Evolutionary conservation across 257 asterid genomes (phyloP), one percentile per base, ranked within the genome.

Genomic region (Solanum sparsipilum): DNA sequence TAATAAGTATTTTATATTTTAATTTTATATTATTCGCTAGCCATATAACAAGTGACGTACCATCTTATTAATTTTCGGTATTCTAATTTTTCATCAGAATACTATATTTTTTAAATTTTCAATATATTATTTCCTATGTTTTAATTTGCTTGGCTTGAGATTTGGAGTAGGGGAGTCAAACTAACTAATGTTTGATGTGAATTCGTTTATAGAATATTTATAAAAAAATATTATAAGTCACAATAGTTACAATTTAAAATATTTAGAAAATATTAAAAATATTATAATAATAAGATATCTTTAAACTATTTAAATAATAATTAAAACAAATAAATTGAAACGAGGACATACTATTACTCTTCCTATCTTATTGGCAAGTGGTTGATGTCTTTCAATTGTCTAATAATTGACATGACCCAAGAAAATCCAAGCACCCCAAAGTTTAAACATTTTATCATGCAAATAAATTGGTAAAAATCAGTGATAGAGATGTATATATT

Each of bases 281-380:
- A 58, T 60, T 60, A 21, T 21, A 21, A 60, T 23, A 23, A 60
- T 21, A 21, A 60, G 2, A 60, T 60, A 23, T 60, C 12, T 0
- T 21, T 0, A 1, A 9, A 60, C 13, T 60, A 21, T 21, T 23
- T 4, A 60, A 60, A 60, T 21, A 8, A 60, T 60, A 58, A 58
- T 20, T 58, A 58, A 58, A 0, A 8, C 0, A 58, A 8, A 21
- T 58, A 58, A 58, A 58, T 58, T 58, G 2, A 58, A 58, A 58
- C 0, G n/a, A 0, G 1, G 4, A 3, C 0, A 9, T 8, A 23
- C 12, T 3, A 23, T 60, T 60, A 4, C 4, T 60, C 70, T 23
- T 60, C 13, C 29, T 21, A 23, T 9, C 70, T 23, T 23, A 31
- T 15, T 70, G 34, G 10, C 76, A 31, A 70, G 76, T 70, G 23